These are phyloP conservation scores for Solanum corneliomulleri DNA, from an alignment of 257 asterid genomes.

Conservation along the genomic window DNA sequence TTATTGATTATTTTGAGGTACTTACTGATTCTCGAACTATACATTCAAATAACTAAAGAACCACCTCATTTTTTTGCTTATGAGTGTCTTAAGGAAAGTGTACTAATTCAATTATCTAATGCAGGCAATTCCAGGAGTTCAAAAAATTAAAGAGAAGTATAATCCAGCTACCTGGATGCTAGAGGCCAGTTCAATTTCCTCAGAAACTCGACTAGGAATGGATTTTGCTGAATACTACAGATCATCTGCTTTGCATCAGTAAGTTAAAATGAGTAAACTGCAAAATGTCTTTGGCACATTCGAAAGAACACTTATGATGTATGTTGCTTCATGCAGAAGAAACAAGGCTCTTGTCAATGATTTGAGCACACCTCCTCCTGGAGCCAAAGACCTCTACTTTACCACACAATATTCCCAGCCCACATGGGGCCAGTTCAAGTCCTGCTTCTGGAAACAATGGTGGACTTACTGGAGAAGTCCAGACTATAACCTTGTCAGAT, in stretches of 20 bases:
- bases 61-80: background rate
- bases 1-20: slow-evolving; percentile 54
- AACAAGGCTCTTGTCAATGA: slow-evolving; percentile 28
- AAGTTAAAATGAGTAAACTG: slow-evolving; percentile 1
- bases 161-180: slow-evolving; percentile 63
- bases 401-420: slow-evolving; percentile 34
- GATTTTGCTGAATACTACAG: slow-evolving; percentile 45
- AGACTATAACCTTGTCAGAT: slow-evolving; percentile 41
- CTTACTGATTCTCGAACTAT: background rate
- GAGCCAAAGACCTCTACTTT: slow-evolving; percentile 30
- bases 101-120: background rate
- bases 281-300: background rate
- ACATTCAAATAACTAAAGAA: background rate
- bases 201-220: slow-evolving; percentile 29
- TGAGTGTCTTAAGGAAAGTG: background rate
- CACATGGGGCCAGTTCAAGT: slow-evolving; percentile 30
- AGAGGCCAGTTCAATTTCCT: slow-evolving; percentile 31
- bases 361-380: slow-evolving; percentile 21
- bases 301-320: background rate
- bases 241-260: slow-evolving; percentile 28
- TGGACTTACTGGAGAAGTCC: slow-evolving; percentile 50
- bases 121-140: slow-evolving; percentile 35
- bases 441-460: slow-evolving; percentile 41
- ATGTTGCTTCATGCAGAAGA: slow-evolving; percentile 6
- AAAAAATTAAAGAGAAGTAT: slow-evolving; percentile 22